These are phyloP conservation scores for Ophiostoma piceae DNA, from an alignment of 2,329 filamentous ascomycete species.

Conservation along the genomic window DNA sequence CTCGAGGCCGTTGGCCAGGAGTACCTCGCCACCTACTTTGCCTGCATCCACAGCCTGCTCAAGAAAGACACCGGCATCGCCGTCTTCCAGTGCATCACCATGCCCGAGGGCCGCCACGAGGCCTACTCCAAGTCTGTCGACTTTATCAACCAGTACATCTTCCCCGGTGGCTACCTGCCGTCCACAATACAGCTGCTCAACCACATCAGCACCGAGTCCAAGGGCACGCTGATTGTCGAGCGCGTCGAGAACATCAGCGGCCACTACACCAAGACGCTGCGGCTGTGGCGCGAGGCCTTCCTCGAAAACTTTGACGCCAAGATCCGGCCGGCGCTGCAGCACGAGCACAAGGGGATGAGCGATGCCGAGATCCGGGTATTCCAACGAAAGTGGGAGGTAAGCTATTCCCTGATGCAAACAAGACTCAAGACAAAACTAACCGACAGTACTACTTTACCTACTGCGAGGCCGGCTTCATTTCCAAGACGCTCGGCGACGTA, in stretches of 20 bases:
- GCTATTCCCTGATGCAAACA: neutral
- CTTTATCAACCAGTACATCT: constrained; percentile 73
- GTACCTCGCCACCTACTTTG: constrained; percentile 63
- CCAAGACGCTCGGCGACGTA: constrained; percentile 66
- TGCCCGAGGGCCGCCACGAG: constrained; percentile 63
- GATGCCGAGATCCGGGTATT: constrained; percentile 62
- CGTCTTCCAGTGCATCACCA: constrained; percentile 72
- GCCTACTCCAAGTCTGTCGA: constrained; percentile 62
- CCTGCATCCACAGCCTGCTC: constrained; percentile 56
- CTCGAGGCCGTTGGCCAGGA: constrained; percentile 66
- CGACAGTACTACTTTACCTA: constrained; percentile 64
- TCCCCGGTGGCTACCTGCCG: constrained; percentile 69
- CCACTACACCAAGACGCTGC: constrained; percentile 65
- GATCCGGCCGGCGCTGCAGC: constrained; percentile 56
- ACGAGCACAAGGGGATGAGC: constrained; percentile 54
- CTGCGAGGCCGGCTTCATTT: constrained; percentile 67
- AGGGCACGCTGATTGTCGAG: constrained; percentile 60
- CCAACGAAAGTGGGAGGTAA: constrained; percentile 60
- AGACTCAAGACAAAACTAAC: neutral
- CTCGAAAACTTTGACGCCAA: constrained; percentile 54
- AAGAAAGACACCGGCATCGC: constrained; percentile 62
- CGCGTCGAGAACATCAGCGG: constrained; percentile 66
- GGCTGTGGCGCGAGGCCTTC: constrained; percentile 64
- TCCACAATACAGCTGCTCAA: constrained; percentile 52
- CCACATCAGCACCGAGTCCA: constrained; percentile 56